Evolutionary conservation across 2,329 filamentous ascomycete species (phyloP).

Genomic region (Macrophomina tecta): DNA sequence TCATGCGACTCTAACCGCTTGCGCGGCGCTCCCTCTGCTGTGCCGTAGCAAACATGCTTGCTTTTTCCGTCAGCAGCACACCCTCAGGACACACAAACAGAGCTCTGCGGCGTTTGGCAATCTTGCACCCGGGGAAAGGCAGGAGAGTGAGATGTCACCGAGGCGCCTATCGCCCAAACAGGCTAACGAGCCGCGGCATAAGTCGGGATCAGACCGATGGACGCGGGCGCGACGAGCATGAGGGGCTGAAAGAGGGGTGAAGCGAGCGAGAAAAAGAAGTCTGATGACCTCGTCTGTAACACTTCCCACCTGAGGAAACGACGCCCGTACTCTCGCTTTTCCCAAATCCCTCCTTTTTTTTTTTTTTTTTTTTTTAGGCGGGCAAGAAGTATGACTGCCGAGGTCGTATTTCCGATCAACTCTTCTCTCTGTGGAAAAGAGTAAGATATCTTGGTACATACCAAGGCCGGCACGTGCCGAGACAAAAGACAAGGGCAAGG

Average conservation of each 20-base stretch:
- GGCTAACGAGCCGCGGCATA: neutral
- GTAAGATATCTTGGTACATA: neutral
- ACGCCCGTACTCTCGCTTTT: too few species aligned
- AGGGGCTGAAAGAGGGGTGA: neutral
- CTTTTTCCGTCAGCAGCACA: neutral
- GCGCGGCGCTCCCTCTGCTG: neutral
- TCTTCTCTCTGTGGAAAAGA: neutral
- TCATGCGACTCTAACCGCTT: neutral
- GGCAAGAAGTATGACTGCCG: neutral
- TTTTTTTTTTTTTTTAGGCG: neutral
- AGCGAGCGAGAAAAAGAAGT: neutral
- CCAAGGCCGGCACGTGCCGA: slow-evolving; percentile 4
- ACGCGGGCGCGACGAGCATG: neutral
- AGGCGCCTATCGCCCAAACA: neutral
- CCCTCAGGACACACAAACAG: neutral
- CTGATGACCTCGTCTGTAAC: neutral
- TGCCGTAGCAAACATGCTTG: neutral
- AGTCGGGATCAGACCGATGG: neutral
- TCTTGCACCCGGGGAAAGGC: neutral
- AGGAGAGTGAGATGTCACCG: neutral
- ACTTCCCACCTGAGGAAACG: neutral
- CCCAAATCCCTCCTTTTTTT: too few species aligned
- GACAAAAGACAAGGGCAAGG: neutral
- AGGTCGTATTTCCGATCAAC: neutral
- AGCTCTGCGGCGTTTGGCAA: neutral